Base-by-base conservation (phyloP, 805 yeast genomes). In the Lachancea sp. region DNA sequence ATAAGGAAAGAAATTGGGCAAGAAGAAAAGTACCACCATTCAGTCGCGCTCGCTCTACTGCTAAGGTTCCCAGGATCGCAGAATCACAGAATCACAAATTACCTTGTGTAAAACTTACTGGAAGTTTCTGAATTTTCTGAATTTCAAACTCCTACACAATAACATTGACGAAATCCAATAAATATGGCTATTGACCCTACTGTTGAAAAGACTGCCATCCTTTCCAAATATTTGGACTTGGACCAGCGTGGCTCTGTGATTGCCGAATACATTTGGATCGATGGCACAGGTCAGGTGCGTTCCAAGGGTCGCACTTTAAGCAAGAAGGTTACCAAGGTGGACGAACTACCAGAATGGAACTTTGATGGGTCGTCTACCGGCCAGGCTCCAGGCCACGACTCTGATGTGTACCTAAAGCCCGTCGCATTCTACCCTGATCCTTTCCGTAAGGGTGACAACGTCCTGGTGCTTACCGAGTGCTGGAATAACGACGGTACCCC, bases 401-500 rank as follows among this genome's bases (percentile, higher is more conserved):
- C 97, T 33, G 98, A 92, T 65, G 78, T 92, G 49, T 88, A 87
- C 67, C 74, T 92, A 61, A 83, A 95, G 69, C 98, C 98, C n/a
- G 94, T 78, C 52, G 87, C 97, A 41, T 82, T 71, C 68, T 92
- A 86, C 78, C 81, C 88, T 50, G 98, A 92, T 68, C 98, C 98
- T 25, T 88, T 92, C 76, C 88, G 98, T 77, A 78, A 84, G 67
- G 97, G 97, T 54, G 96, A 92, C 68, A 90, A 92, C 83, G 78
- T 90, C 54, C 76, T 92, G 55, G 98, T 92, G 41, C 72, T 92
- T 49, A 83, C 95, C 54, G 97, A 90, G 72, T 88, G 97, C 75
- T 89, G 90, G 84, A 88, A 88, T 80, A 85, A 83, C 71, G 97
- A 92, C 62, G 98, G 98, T 62, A 89, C 97, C 49, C 97, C 98